These are phyloP conservation scores for Neocatenulostroma microsporum DNA, from an alignment of 2,329 filamentous ascomycete genomes.

Conservation along the genomic window DNA sequence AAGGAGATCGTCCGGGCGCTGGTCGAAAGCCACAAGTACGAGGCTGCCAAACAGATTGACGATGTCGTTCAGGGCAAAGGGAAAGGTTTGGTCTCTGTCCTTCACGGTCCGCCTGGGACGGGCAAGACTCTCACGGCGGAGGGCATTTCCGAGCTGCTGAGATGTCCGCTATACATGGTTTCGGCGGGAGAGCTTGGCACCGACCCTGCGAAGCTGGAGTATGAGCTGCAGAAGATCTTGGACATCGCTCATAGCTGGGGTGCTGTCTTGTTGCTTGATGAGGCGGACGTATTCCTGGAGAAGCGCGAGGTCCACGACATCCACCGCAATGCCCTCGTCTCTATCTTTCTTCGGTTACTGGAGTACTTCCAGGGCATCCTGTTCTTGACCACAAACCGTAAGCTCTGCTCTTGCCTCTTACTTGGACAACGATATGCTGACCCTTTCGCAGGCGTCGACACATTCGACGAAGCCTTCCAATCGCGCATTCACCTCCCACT, in stretches of 20 bases:
- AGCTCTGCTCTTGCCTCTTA: no score
- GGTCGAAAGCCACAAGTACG: conserved; percentile 76
- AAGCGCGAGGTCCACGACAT: conserved; percentile 56
- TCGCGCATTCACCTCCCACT: conserved; percentile 79
- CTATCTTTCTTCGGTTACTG: conserved; percentile 75
- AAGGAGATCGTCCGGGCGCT: conserved; percentile 66
- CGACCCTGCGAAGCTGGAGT: conserved; percentile 64
- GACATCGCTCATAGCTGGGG: conserved; percentile 83
- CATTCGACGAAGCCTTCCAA: conserved; percentile 86
- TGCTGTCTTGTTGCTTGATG: conserved; percentile 75
- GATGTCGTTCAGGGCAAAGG: conserved; percentile 68
- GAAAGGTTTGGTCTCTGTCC: conserved; percentile 71
- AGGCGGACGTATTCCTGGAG: conserved; percentile 78
- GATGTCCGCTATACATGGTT: conserved; percentile 75
- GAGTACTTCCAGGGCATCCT: conserved; percentile 91
- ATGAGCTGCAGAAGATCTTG: conserved; percentile 72
- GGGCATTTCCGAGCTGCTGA: conserved; percentile 73
- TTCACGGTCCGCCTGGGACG: conserved; percentile 79
- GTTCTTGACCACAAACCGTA: conserved; percentile 81
- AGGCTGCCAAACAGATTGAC: conserved; percentile 66
- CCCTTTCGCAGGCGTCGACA: no score
- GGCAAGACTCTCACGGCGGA: conserved; percentile 86
- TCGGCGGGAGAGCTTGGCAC: conserved; percentile 76
- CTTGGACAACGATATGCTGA: no score
- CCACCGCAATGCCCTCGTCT: conserved; percentile 44